A percentile compares a stretch with the other conserved stretches of the same genome.
These are phyloP conservation scores for Acidiella bohemica DNA, from an alignment of 495 filamentous ascomycete species.

Conservation along the genomic window DNA sequence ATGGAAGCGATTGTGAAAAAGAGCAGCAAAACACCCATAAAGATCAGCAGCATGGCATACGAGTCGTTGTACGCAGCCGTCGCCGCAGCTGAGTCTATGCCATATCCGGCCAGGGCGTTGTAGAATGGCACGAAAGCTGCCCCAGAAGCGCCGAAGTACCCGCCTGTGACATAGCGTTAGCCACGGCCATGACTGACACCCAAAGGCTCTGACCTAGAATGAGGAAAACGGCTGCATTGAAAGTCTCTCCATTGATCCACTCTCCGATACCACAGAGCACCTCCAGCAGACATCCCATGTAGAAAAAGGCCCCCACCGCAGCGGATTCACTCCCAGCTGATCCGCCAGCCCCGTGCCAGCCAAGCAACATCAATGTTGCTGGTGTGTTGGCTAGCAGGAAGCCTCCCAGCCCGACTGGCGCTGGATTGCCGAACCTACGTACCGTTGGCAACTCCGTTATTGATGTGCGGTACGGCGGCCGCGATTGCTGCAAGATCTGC, in stretches of 20 bases:
- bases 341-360: constrained; percentile 2
- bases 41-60: constrained; percentile 5
- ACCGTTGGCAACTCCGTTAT: no score
- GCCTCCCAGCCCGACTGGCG: constrained; percentile 2
- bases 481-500: no score
- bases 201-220: no score
- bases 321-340: not conserved
- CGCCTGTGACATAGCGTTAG: no score
- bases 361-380: constrained; percentile 1
- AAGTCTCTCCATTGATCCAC: constrained; percentile 8
- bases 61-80: constrained; percentile 3
- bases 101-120: constrained; percentile 2
- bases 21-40: constrained; percentile 5
- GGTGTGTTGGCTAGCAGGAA: constrained; percentile 4
- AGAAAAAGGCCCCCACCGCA: constrained; percentile 1
- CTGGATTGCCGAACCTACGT: constrained; percentile 1
- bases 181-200: no score
- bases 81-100: not conserved
- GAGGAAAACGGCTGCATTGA: constrained; percentile 4
- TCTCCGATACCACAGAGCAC: constrained; percentile 3
- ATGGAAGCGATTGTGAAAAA: constrained; percentile 6
- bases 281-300: constrained; percentile 1
- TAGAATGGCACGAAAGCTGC: constrained; percentile 3
- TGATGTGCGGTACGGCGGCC: no score
- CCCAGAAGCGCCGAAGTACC: constrained; percentile 2